A percentile compares a stretch with the other conserved stretches of the same genome.
These are phyloP conservation scores for Myxozyma geophila DNA, from an alignment of 805 yeast species.

Conservation along the genomic window DNA sequence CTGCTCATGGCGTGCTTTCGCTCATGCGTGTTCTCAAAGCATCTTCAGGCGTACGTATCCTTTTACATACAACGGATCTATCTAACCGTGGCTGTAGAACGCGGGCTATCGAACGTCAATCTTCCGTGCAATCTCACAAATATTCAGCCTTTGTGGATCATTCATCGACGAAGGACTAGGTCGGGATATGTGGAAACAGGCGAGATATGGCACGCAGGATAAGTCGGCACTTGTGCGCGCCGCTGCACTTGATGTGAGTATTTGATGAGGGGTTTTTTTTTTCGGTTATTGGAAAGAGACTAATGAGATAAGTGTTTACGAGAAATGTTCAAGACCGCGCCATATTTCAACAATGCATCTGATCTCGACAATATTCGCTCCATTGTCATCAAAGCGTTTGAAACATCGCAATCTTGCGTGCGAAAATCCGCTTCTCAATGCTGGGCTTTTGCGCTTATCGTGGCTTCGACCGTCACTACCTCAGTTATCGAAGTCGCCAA, in stretches of 20 bases:
- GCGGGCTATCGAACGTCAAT: slow-evolving; percentile 41
- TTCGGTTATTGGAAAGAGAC: slow-evolving; percentile 8
- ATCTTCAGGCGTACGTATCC: slow-evolving; percentile 35
- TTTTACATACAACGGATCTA: neutral
- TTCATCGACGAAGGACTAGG: slow-evolving; percentile 43
- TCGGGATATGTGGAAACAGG: slow-evolving; percentile 44
- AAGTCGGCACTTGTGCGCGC: slow-evolving; percentile 42
- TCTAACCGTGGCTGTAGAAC: slow-evolving; percentile 22
- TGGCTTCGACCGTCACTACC: slow-evolving; percentile 26
- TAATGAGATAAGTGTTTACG: slow-evolving; percentile 18
- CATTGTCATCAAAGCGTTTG: slow-evolving; percentile 29
- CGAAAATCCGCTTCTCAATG: slow-evolving; percentile 38
- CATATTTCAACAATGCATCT: slow-evolving; percentile 37
- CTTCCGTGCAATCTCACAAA: slow-evolving; percentile 36
- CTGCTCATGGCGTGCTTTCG: slow-evolving; percentile 43
- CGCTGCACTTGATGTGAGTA: slow-evolving; percentile 43
- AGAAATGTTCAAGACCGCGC: slow-evolving; percentile 26
- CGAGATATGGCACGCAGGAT: slow-evolving; percentile 40
- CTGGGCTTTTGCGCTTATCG: slow-evolving; percentile 39
- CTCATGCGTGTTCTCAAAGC: slow-evolving; percentile 39
- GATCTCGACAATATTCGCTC: slow-evolving; percentile 26
- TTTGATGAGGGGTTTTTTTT: slow-evolving; percentile 25
- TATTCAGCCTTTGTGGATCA: slow-evolving; percentile 40
- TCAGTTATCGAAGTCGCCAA: slow-evolving; percentile 29
- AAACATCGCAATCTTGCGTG: slow-evolving; percentile 23